Base-by-base conservation (phyloP, 768 basidiomycete species). In the Thelephora aurantiotincta region DNA sequence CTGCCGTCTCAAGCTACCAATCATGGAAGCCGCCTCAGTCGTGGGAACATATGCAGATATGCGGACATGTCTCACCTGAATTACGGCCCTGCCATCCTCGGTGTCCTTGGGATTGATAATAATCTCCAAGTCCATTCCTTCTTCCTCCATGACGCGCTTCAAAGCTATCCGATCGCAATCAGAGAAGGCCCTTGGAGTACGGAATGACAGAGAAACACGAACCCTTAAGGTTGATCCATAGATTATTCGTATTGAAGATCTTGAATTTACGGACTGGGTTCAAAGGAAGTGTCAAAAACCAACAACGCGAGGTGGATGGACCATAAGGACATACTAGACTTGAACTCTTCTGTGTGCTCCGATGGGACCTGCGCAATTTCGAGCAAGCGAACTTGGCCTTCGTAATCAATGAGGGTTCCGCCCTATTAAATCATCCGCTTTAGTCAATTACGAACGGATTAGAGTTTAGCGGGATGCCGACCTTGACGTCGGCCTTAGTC, bases 341-440 rank as follows among this genome's bases (percentile, higher is more conserved):
- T 92, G 77, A 93, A 96, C 67, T 93, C 91, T 61, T 93, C 87
- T 45, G 89, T 77, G 63, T 93, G 91, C 61, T 93, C 91, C 35
- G 78, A 80, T 23, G 91, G 90, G 20, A 94, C 91, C 63, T 96
- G 92, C 23, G 92, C 90, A 51, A 96, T 87, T 69, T 96, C 92
- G 50, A 96, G 80, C 47, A 96, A 70, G 45, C 89, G 80, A 47
- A 93, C 77, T 33, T 77, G 78, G 38, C 89, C 91, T 35, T 96
- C 86, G 60, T 92, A 92, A 65, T 91, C 84, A 55, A 93, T 83
- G 58, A 91, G 73, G 49, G 89, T 90, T 63, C 87, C 87, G 65
- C 84, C 84, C 78, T 80, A 43, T 14, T 18, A 45, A 14, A 44
- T 20, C 35, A 9, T 30, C 26, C 26, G 4, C 9, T 30, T 30